Evolutionary conservation across 1,284 basidiomycete species (phyloP).

Genomic region (Papiliotrema fonsecae): DNA sequence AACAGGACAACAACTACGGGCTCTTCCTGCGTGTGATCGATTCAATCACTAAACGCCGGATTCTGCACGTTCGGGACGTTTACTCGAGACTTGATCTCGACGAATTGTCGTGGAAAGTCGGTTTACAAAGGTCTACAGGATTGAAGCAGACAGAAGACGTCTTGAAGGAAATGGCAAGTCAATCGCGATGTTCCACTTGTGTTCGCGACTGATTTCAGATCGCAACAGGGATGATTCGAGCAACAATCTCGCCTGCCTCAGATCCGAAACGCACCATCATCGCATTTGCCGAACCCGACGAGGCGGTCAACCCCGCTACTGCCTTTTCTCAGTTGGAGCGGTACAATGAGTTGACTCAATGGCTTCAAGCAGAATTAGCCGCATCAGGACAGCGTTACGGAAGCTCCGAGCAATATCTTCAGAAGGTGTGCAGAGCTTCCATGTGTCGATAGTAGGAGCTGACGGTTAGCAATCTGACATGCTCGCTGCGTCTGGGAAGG

Average conservation of each 20-base stretch:
- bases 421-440: conserved; percentile 20
- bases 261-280: conserved; percentile 15
- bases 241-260: conserved; percentile 11
- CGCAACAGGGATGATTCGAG: conserved; percentile 14
- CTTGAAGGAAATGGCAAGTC: conserved; percentile 1
- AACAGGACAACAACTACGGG: conserved; percentile 37
- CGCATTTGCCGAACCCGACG: conserved; percentile 25
- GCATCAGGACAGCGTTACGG: too few relatives aligned
- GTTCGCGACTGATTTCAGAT: conserved; percentile 11
- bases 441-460: background rate
- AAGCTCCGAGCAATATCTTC: conserved; percentile 31
- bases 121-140: background rate
- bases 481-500: background rate
- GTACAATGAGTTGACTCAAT: conserved; percentile 12
- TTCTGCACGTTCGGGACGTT: conserved; percentile 26
- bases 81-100: too few relatives aligned
- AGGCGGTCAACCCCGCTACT: conserved; percentile 11
- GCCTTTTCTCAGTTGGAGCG: conserved; percentile 15
- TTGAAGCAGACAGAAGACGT: conserved; percentile 4
- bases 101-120: conserved; percentile 16
- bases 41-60: conserved; percentile 28
- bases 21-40: conserved; percentile 26
- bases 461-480: conserved; percentile 16
- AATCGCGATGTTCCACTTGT: background rate
- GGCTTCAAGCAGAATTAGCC: conserved; percentile 19